Evolutionary conservation across 1,139 yeast species (phyloP).

Genomic region (Candida frijolesensis): DNA sequence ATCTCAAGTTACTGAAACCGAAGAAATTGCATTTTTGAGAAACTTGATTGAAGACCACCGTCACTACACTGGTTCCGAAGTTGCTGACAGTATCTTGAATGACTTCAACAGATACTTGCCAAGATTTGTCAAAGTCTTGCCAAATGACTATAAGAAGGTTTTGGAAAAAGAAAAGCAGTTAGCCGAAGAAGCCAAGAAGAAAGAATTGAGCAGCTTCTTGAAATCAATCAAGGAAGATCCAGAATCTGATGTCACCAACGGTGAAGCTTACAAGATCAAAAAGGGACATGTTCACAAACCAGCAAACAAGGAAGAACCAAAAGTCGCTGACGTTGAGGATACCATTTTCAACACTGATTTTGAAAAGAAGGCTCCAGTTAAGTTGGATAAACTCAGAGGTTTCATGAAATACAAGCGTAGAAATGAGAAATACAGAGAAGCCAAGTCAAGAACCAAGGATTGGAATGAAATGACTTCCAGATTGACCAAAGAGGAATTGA

Average conservation of each 20-base stretch:
- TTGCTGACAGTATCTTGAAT: slow-evolving; percentile 79
- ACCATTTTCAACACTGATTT: slow-evolving; percentile 69
- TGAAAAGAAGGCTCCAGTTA: slow-evolving; percentile 63
- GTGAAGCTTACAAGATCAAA: slow-evolving; percentile 65
- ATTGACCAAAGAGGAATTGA: slow-evolving; percentile 81
- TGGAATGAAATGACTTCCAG: slow-evolving; percentile 91
- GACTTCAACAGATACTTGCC: slow-evolving; percentile 89
- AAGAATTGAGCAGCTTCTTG: slow-evolving; percentile 58
- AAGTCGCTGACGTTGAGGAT: slow-evolving; percentile 87
- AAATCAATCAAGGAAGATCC: slow-evolving; percentile 77
- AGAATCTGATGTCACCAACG: slow-evolving; percentile 85
- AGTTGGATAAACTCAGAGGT: slow-evolving; percentile 83
- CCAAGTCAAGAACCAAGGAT: slow-evolving; percentile 77
- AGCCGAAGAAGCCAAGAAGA: slow-evolving; percentile 67
- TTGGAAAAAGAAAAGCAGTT: slow-evolving; percentile 75
- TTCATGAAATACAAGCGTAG: slow-evolving; percentile 93
- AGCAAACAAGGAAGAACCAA: slow-evolving; percentile 66
- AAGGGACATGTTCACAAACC: slow-evolving; percentile 43
- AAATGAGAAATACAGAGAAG: slow-evolving; percentile 80
- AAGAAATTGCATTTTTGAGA: slow-evolving; percentile 92
- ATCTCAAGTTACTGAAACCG: slow-evolving; percentile 75
- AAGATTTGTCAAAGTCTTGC: slow-evolving; percentile 91
- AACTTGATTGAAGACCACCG: slow-evolving; percentile 94
- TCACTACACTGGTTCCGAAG: slow-evolving; percentile 89
- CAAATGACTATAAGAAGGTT: slow-evolving; percentile 88